phyloP scores from a whole-genome alignment of 495 filamentous ascomycete genomes.

The Penicillium desertorum region DNA sequence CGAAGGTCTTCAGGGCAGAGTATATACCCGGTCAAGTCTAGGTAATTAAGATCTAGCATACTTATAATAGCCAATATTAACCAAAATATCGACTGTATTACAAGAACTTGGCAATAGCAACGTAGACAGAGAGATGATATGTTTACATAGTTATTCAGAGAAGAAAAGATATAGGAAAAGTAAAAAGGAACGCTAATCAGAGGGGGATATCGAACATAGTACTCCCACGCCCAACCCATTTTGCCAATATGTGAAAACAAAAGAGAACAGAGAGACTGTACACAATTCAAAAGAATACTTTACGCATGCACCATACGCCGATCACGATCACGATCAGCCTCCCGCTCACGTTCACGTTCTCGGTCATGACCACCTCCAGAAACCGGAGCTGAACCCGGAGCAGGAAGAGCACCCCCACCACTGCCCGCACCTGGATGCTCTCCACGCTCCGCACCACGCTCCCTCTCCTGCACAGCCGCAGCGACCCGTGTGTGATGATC shows the following conservation, averaged over 20 bases:
- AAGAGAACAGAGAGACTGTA: neutral
- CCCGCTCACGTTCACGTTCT: constrained; percentile 17
- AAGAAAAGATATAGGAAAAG: neutral
- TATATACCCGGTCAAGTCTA: neutral
- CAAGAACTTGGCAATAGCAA: too few relatives aligned
- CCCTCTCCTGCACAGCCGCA: constrained; percentile 36
- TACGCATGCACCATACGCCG: constrained; percentile 24
- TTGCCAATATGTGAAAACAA: constrained; percentile 20
- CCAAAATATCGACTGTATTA: neutral
- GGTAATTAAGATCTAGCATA: too few relatives aligned
- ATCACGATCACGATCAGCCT: constrained; percentile 34
- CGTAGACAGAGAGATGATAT: too few relatives aligned
- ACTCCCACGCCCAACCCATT: constrained; percentile 13
- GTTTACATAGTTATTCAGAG: neutral
- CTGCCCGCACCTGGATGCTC: neutral
- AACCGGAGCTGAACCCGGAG: neutral
- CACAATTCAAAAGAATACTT: constrained; percentile 4
- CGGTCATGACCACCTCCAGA: constrained; percentile 4
- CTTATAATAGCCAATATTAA: too few relatives aligned
- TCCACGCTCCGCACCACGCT: constrained; percentile 26
- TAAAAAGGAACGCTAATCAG: constrained; percentile 3
- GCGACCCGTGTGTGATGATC: constrained; percentile 43
- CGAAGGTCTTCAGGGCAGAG: neutral
- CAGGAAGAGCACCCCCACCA: neutral
- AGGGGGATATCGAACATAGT: constrained; percentile 22